A percentile compares a stretch with the other conserved stretches of the same genome.
These are phyloP conservation scores for Chaetothyriales sp. DNA, from an alignment of 2,329 filamentous ascomycete genomes.

Conservation along the genomic window DNA sequence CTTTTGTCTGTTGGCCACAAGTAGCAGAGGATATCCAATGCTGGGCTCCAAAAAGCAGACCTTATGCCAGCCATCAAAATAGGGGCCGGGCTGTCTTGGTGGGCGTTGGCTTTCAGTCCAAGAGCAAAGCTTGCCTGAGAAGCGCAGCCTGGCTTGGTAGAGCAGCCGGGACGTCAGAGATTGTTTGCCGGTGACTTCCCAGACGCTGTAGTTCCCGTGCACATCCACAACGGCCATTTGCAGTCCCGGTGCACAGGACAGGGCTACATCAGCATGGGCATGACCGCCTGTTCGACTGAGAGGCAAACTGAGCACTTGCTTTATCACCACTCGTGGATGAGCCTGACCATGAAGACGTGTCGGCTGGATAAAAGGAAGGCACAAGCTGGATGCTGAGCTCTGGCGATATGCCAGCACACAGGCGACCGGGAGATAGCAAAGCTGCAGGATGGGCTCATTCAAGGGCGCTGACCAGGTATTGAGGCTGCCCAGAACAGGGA, in stretches of 20 bases:
- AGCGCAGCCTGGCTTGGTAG: slow-evolving; percentile 15
- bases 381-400: slow-evolving; percentile 34
- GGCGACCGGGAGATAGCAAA: slow-evolving; percentile 34
- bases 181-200: slow-evolving; percentile 26
- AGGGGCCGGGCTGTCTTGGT: slow-evolving; percentile 7
- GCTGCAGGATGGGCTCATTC: slow-evolving; percentile 36
- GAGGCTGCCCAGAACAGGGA: not conserved
- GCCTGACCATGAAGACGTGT: slow-evolving; percentile 10
- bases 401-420: slow-evolving; percentile 38
- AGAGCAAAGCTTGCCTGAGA: slow-evolving; percentile 10
- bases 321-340: slow-evolving; percentile 32
- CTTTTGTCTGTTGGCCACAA: slow-evolving; percentile 37
- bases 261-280: slow-evolving; percentile 37
- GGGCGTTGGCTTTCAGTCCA: slow-evolving; percentile 6
- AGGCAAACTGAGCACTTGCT: slow-evolving; percentile 31
- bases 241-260: slow-evolving; percentile 45
- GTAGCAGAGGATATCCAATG: slow-evolving; percentile 23
- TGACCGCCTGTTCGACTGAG: slow-evolving; percentile 30
- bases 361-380: slow-evolving; percentile 24
- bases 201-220: slow-evolving; percentile 39
- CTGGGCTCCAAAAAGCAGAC: slow-evolving; percentile 26
- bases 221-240: slow-evolving; percentile 40
- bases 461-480: not conserved
- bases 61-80: slow-evolving; percentile 30
- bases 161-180: slow-evolving; percentile 19